Base-by-base conservation (phyloP, 2,329 filamentous ascomycete species). In the Xylariaceae sp. region DNA sequence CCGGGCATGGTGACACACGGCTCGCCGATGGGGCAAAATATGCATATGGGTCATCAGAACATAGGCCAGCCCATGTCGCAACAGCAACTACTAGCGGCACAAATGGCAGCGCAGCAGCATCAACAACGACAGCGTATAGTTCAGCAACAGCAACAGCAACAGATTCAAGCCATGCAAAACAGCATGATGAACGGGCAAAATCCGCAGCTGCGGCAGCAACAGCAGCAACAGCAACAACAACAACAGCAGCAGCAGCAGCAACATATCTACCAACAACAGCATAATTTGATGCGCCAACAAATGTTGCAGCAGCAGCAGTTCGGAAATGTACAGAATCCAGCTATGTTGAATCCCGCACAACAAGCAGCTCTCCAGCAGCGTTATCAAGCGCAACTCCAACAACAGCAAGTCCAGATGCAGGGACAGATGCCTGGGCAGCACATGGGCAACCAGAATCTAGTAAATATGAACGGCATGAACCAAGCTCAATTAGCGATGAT, bases 1-100 rank as follows among this genome's bases (percentile, higher is more conserved):
- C 83, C 85, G 40, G 78, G 76, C 34, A 82, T 84, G 77, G 83
- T 87, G 79, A 76, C 80, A 1, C 82, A 84, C 53, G 79, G 78
- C 58, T 82, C 82, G 56, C 82, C 84, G 65, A 80, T 85, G 73
- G 78, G 79, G 21, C 78, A 79, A 58, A 71, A 73, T 48, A 79
- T 84, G 73, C 79, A 84, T 71, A 82, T 86, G 76, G 78, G 78
- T 56, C 78, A 77, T 58, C 80, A 78, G 54, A 63, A 58, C 40
- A 65, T 70, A 65, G 56, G 46, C 45, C 68, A 66, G 41, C 56
- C 46, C 4, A 39, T 54, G 28, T 74, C 77, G 63, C 67, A 52
- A 9, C 74, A 73, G 41, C 66, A 73, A 37, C 75, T 79, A 67
- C 40, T 76, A 66, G 75, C 77, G 14, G 73, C 72, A 3, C 81